Conservation (phyloP, 2,329 filamentous ascomycete genomes). For the Alternaria hordeiaustralica region DNA sequence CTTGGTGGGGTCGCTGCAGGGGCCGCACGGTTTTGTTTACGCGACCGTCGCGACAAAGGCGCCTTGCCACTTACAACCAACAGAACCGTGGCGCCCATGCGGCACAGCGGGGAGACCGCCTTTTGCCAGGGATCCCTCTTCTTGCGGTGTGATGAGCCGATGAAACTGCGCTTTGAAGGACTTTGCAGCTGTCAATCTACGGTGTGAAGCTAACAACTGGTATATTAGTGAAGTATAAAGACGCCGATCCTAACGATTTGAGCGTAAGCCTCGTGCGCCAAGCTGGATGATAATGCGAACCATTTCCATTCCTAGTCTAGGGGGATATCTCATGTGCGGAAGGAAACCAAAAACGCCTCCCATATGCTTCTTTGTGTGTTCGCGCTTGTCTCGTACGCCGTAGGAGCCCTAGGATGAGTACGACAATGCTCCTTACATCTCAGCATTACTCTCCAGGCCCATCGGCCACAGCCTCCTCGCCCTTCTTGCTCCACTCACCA, state of each 20-base stretch:
- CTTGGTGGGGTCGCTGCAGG: conserved; percentile 29
- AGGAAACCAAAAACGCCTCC: not conserved
- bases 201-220: not conserved
- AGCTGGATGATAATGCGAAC: not conserved
- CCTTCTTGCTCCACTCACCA: conserved; percentile 43
- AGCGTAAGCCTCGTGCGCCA: not conserved
- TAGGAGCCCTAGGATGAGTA: not conserved
- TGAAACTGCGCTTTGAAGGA: not conserved
- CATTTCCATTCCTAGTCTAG: not conserved
- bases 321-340: conserved; percentile 1
- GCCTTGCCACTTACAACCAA: conserved; percentile 12
- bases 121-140: not conserved
- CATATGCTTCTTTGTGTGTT: not conserved
- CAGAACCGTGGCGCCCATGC: not conserved
- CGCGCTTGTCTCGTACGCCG: not conserved
- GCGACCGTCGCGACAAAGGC: conserved; percentile 20
- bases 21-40: conserved; percentile 18
- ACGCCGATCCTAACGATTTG: not conserved
- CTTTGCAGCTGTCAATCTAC: not conserved
- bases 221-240: not conserved
- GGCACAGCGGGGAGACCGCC: conserved; percentile 1
- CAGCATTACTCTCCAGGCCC: conserved; percentile 36
- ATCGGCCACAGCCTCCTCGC: conserved; percentile 32
- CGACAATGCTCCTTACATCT: conserved; percentile 21
- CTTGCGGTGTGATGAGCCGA: not conserved